Evolutionary conservation across 176 grass and related monocot genomes (phyloP).

Genomic region (Melocanna baccifera): DNA sequence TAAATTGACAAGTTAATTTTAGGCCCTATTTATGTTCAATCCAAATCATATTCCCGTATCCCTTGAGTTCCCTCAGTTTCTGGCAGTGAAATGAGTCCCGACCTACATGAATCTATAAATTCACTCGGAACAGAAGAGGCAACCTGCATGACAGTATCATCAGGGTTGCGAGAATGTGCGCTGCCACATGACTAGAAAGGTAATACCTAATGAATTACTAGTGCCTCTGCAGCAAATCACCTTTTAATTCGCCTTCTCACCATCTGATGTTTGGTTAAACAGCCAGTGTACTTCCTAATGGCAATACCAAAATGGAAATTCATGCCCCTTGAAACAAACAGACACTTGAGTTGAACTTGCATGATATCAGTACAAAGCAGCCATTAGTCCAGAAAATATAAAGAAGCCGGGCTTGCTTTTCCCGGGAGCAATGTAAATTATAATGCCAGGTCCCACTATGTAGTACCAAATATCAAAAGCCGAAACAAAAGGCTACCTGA

Average conservation of each 20-base stretch:
- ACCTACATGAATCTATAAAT: neutral
- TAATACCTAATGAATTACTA: neutral
- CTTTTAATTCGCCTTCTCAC: neutral
- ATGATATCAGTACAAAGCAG: neutral
- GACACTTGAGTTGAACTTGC: neutral
- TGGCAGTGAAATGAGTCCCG: neutral
- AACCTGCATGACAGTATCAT: neutral
- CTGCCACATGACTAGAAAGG: neutral
- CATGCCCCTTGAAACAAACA: neutral
- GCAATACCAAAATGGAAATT: neutral
- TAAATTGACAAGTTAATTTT: conserved; percentile 13
- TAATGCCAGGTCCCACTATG: conserved; percentile 20
- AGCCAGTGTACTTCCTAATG: neutral
- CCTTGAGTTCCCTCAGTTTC: neutral
- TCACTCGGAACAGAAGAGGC: neutral
- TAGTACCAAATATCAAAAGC: conserved; percentile 5
- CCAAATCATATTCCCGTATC: neutral
- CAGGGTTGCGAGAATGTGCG: neutral
- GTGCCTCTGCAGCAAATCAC: neutral
- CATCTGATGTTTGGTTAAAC: neutral
- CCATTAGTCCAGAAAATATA: conserved; percentile 11
- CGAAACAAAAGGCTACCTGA: neutral
- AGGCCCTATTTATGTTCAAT: conserved; percentile 14
- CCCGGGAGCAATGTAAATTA: conserved; percentile 9
- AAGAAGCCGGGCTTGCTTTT: conserved; percentile 13